Base-by-base conservation (phyloP, 257 asterid genomes). In the Solanum sitiens region DNA sequence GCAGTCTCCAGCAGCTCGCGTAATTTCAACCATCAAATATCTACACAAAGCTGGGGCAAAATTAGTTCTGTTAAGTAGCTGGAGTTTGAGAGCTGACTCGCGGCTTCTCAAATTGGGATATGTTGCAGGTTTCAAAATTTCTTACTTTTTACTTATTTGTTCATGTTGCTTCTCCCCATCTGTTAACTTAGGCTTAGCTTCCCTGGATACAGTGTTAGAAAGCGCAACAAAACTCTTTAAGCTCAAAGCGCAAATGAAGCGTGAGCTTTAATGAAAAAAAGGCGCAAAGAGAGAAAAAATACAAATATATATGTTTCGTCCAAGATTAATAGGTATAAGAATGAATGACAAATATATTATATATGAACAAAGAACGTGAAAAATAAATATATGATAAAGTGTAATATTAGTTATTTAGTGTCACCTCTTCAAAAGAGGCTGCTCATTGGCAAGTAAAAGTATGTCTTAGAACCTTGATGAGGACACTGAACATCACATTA, bases 21-120 rank as follows among this genome's bases (percentile, higher is more conserved):
- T 95, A 23, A 86, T 93, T 84, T 92, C 91, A 70, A 95, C 99
- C 72, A 92, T 97, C 85, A 93, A 91, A 88, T 95, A 93, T 88
- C 89, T 97, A 80, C 80, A 91, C 70, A 85, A 94, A 86, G 93
- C 94, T 44, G 94, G 96, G 70, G 98, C 98, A 50, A 93, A 88
- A 90, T 93, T 97, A 85, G 83, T 94, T 89, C 91, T 95, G 42
- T 94, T 91, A 45, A 90, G 96, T 87, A 92, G 95, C 90, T 97
- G 99, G 99, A 88, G 86, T 61, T 89, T 89, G 87, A 86, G 40
- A 50, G 53, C 35, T 47, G 83, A 83, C 79, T 87, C 87, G 16
- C 86, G 88, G 90, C 87, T 87, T 83, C 88, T 30, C 87, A 61
- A 91, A 44, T 88, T 89, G 59, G 92, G 93, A 92, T 86, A 90